Base-by-base conservation (phyloP, 73 alveolate genomes). In the Diophrys sp. region DNA sequence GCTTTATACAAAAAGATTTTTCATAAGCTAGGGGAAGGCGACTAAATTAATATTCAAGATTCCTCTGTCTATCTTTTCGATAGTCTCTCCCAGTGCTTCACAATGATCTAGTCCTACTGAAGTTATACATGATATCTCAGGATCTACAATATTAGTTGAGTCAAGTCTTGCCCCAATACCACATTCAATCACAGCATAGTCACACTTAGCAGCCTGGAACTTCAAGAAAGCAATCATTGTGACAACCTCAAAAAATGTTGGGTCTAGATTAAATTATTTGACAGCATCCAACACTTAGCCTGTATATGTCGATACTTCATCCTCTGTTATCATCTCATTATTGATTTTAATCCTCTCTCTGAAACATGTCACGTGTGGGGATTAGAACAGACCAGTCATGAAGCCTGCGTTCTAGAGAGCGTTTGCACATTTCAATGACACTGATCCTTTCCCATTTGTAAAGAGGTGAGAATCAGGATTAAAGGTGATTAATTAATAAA, bases 361-460 rank as follows among this genome's bases (percentile, higher is more conserved):
- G 77, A 94, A 85, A 29, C 92, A 62, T 25, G 88, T 77, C 24
- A 95, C 74, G 79, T 94, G 98, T 14, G 99, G 99, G 33, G 97
- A 89, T 0, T 86, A 85, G 80, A 75, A 95, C 67, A 93, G 78
- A 28, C 99, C 99, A 0, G 85, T 78, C 34, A 68, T 87, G 77
- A 54, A 82, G 71, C 96, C 97, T 31, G 92, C 71, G 68, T 30
- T 34, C 56, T 78, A 53, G 68, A 95, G 79, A 28, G 80, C 84
- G 56, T 76, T 54, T 25, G 96, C 91, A 32, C 86, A 77, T 74
- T 89, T 94, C 56, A 82, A 54, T n/a, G 95, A 34, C n/a, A 94
- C 97, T 8, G 98, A 79, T 11, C 99, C 99, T 81, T 95, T 95
- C n/a, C 99, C 99, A 75, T 95, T 95, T 0, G 99, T 91, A n/a